Evolutionary conservation across 208 protist species (phyloP), one percentile per base, ranked within the genome.

Genomic region (Naegleria lovaniensis): DNA sequence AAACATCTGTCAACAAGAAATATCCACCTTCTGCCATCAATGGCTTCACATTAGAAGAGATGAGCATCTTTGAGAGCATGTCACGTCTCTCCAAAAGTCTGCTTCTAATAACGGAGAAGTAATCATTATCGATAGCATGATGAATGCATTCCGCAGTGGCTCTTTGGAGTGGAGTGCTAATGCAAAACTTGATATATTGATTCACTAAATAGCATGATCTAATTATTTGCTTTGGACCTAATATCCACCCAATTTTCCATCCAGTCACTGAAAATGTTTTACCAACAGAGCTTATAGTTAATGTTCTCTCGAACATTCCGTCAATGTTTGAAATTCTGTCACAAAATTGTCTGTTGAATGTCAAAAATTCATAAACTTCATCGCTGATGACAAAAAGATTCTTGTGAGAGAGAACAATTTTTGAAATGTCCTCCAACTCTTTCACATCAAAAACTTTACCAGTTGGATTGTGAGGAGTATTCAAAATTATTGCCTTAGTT

Each of bases 191-290:
- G 67, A 96, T 95, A 58, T 95, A 96, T 67, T 96, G 95, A 43
- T 95, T 92, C 22, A 95, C 92, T 52, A 94, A 92, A 7, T 91
- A 89, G 38, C 96, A 92, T 5, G 93, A 90, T 0, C 51, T 48
- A 33, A 94, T 94, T 7, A 97, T 52, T 40, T 90, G 38, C 51
- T 92, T 85, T 43, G 92, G 91, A 43, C 93, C 94, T 38, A 98
- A 94, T 52, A 93, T 93, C 96, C 96, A 97, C 7, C 97, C 96
- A 87, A 41, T 91, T 89, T 98, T 98, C 96, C 96, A 98, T 0
- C 97, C 97, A 0, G 97, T 98, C 59, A 95, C 96, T 0, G 93
- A 95, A 90, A 98, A 98, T 19, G 96, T 98, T 92, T 98, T 98
- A 1, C 97, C 96, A 4, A 95, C 94, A 75, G 94, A 95, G 93